Evolutionary conservation across 257 asterid species (phyloP), one percentile per base, ranked within the genome.

Genomic region (Lycium ferocissimum): DNA sequence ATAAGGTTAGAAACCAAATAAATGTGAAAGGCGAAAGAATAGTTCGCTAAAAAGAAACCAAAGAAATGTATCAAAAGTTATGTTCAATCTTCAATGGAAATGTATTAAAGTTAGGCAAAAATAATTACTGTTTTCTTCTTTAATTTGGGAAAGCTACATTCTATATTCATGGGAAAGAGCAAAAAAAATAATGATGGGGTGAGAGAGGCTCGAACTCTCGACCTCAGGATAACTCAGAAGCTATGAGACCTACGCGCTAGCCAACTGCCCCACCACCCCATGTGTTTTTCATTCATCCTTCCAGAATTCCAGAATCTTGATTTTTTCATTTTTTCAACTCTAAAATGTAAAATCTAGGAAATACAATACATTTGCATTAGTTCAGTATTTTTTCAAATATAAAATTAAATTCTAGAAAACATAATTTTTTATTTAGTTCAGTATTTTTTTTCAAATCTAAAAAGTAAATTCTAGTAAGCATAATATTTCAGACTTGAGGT

Each of bases 181-280:
- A 26, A 26, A 26, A 26, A 26, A 62, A 22, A 9, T 0, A 9
- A 9, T 2, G 8, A 0, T 13, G 10, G 59, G 80, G 59, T 73
- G 80, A 47, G 59, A 73, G 59, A 73, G 81, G 81, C 61, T 73
- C 61, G 43, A 73, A 73, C 81, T 73, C 67, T 79, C 65, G 69
- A 79, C 66, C 63, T 79, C 67, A 79, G 67, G 79, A 54, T 79
- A 0, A 33, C 81, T 73, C 59, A 86, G 88, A 63, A 89, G 94
- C 96, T 94, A 94, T 93, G 97, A 95, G 99, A 94, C 98, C 98
- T 95, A 94, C 98, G 97, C 98, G 97, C 97, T 94, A 95, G 94
- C 97, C 98, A 93, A 95, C 97, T 94, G 98, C 97, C 95, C 98
- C 97, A 94, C 98, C 98, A 93, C 97, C 98, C 98, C 98, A 0